phyloP scores from a whole-genome alignment of 106 monocot species.

The Cymbidium sinense region DNA sequence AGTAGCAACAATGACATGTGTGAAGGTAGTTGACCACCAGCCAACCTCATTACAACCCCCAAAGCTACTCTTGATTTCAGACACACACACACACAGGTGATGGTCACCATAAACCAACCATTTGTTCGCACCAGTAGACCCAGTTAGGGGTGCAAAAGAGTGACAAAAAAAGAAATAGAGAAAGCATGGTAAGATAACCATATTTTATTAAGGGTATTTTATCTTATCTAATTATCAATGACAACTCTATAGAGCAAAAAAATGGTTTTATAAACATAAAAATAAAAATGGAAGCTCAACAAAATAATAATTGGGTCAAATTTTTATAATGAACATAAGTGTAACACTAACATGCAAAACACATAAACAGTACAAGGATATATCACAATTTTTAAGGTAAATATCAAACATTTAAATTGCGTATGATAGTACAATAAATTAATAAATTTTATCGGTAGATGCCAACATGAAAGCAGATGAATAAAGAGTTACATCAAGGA shows the following conservation, averaged over 20 bases:
- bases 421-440: too few relatives aligned
- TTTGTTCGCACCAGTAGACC: background rate
- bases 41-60: background rate
- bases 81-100: background rate
- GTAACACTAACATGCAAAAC: background rate
- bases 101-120: background rate
- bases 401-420: background rate
- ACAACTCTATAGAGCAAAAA: background rate
- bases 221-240: background rate
- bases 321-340: background rate
- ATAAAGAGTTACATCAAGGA: background rate
- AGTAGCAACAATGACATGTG: background rate
- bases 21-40: background rate
- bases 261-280: background rate
- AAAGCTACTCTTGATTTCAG: background rate
- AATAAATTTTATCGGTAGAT: background rate
- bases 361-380: background rate
- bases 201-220: background rate
- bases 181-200: background rate
- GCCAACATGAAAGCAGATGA: background rate
- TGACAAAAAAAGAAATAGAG: too few relatives aligned
- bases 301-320: background rate
- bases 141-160: too few relatives aligned
- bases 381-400: background rate
- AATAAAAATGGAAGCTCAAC: background rate